Conservation (phyloP, 176 grass and related monocot species). For the Rhynchospora tenuis region DNA sequence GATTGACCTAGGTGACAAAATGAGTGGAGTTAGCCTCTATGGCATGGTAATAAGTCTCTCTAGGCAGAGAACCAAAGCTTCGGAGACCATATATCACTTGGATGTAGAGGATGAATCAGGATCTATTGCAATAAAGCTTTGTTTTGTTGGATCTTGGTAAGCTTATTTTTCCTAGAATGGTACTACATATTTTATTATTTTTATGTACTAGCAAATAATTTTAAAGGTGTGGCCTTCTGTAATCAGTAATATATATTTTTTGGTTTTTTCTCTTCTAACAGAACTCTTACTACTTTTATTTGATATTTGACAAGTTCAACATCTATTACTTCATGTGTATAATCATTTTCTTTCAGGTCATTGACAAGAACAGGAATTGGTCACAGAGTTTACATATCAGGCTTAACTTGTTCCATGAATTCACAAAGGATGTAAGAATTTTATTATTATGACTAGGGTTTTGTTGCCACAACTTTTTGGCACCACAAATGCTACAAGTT, state of each 20-base stretch:
- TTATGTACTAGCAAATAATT: not conserved
- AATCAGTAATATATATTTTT: not conserved
- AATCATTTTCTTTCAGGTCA: conserved; percentile 53
- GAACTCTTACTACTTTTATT: conserved; percentile 8
- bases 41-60: conserved; percentile 53
- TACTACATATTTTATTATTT: not conserved
- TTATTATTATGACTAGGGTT: no score
- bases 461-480: no score
- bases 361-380: conserved; percentile 72
- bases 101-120: conserved; percentile 74
- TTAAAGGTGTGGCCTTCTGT: not conserved
- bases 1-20: conserved; percentile 67
- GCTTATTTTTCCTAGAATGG: not conserved
- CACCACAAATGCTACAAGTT: no score
- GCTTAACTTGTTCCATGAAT: conserved; percentile 59
- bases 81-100: conserved; percentile 51
- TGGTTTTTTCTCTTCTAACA: not conserved
- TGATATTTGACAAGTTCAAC: conserved; percentile 18
- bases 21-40: conserved; percentile 75
- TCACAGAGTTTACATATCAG: conserved; percentile 80
- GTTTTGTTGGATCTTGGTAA: conserved; percentile 68
- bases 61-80: conserved; percentile 42
- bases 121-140: conserved; percentile 55
- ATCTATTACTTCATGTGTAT: conserved; percentile 22
- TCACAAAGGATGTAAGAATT: conserved; percentile 49